Evolutionary conservation across 768 basidiomycete species (phyloP).

Genomic region (Lactifluus rugatus): DNA sequence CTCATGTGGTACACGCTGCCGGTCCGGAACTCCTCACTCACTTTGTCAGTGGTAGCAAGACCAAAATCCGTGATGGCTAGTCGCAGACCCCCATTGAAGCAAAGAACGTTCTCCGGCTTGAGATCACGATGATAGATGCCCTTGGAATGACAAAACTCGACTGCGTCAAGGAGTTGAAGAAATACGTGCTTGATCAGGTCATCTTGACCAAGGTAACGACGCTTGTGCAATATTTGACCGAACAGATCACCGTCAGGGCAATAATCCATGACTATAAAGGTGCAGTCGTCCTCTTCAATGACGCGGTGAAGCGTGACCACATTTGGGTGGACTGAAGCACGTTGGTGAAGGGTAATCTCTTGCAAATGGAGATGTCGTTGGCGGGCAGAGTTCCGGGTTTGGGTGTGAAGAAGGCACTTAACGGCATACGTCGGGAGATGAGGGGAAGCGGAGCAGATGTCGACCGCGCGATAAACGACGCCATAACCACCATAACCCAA

Average conservation of each 20-base stretch:
- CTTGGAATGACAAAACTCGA: slow-evolving; percentile 84
- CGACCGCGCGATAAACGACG: slow-evolving; percentile 84
- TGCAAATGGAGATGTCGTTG: slow-evolving; percentile 69
- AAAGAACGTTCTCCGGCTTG: slow-evolving; percentile 94
- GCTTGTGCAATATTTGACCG: slow-evolving; percentile 71
- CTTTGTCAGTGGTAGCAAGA: slow-evolving; percentile 78
- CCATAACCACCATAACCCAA: slow-evolving; percentile 94
- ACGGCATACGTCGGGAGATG: slow-evolving; percentile 68
- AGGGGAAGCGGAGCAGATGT: slow-evolving; percentile 30
- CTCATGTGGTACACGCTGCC: slow-evolving; percentile 99
- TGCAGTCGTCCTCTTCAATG: slow-evolving; percentile 69
- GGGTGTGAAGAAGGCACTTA: slow-evolving; percentile 71
- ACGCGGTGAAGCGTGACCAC: slow-evolving; percentile 87
- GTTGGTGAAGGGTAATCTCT: slow-evolving; percentile 76
- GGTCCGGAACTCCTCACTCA: slow-evolving; percentile 83
- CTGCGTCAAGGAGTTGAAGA: slow-evolving; percentile 86
- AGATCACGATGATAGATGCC: slow-evolving; percentile 95
- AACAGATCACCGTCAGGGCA: slow-evolving; percentile 88
- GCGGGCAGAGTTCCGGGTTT: slow-evolving; percentile 38
- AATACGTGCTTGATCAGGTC: slow-evolving; percentile 82
- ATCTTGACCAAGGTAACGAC: slow-evolving; percentile 78
- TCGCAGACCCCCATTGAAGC: slow-evolving; percentile 64
- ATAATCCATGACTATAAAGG: slow-evolving; percentile 92
- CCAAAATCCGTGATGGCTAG: slow-evolving; percentile 94
- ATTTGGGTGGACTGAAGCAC: slow-evolving; percentile 63